These are phyloP conservation scores for Letharia columbiana DNA, from an alignment of 495 filamentous ascomycete species.

Conservation along the genomic window DNA sequence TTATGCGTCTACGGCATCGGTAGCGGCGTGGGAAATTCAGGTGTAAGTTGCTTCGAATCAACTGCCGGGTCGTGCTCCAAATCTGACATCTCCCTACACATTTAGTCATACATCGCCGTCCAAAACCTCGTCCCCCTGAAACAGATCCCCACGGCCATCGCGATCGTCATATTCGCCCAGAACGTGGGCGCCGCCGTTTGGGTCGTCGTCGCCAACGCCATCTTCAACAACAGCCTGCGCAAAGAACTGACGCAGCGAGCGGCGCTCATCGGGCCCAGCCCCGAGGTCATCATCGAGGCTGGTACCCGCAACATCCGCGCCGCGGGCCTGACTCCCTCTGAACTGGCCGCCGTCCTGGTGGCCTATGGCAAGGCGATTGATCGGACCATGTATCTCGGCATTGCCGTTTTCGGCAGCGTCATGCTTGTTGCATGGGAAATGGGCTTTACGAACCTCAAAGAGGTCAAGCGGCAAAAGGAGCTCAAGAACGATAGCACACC, in stretches of 20 bases:
- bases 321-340: slow-evolving; percentile 31
- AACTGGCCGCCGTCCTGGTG: slow-evolving; percentile 43
- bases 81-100: slow-evolving; percentile 22
- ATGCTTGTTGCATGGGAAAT: slow-evolving; percentile 26
- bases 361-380: slow-evolving; percentile 57
- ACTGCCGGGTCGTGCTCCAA: slow-evolving; percentile 31
- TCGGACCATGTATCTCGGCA: slow-evolving; percentile 45
- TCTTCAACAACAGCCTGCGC: slow-evolving; percentile 57
- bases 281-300: slow-evolving; percentile 40
- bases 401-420: slow-evolving; percentile 24
- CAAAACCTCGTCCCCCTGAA: slow-evolving; percentile 41
- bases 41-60: slow-evolving; percentile 25
- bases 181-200: slow-evolving; percentile 57
- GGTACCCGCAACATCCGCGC: slow-evolving; percentile 55
- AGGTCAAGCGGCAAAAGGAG: slow-evolving; percentile 20
- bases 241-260: slow-evolving; percentile 37
- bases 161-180: slow-evolving; percentile 51
- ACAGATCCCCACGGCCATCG: slow-evolving; percentile 42
- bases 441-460: slow-evolving; percentile 24
- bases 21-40: slow-evolving; percentile 36
- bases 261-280: slow-evolving; percentile 27
- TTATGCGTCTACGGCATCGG: slow-evolving; percentile 47
- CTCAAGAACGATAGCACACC: slow-evolving; percentile 24
- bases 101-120: slow-evolving; percentile 43
- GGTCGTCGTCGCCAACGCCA: slow-evolving; percentile 55